Percentiles rank a stretch among this genome's conserved stretches.
Conservation (phyloP, 108 stramenopile genomes). For the Cyclostephanos tholiformis region DNA sequence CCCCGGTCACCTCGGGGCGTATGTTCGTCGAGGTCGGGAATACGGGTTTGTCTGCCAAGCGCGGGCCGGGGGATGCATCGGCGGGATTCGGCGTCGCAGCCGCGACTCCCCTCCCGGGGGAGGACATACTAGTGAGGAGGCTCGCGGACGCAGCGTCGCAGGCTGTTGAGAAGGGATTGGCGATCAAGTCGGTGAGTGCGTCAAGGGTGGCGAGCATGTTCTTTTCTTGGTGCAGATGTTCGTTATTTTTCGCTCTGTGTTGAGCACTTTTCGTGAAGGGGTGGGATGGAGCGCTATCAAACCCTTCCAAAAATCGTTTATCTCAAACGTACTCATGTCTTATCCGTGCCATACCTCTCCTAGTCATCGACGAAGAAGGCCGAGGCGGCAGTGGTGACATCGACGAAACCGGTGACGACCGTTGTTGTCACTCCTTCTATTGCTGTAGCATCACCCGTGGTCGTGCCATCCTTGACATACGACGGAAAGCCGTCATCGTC, state of each 20-base stretch:
- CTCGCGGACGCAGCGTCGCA: constrained; percentile 81
- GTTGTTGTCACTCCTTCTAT: background rate
- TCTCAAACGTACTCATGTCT: background rate
- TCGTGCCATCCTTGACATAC: constrained; percentile 12
- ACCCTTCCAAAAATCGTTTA: background rate
- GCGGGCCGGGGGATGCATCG: constrained; percentile 67
- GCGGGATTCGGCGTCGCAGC: constrained; percentile 67
- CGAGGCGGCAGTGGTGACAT: constrained; percentile 7
- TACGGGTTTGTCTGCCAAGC: constrained; percentile 59
- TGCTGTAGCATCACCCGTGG: background rate
- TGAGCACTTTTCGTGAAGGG: too few relatives aligned
- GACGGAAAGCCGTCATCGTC: constrained; percentile 14
- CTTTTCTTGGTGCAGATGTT: background rate
- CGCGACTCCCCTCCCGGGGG: constrained; percentile 65
- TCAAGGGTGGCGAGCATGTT: constrained; percentile 43
- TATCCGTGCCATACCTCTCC: background rate
- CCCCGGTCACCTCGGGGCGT: constrained; percentile 64
- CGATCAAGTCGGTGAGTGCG: constrained; percentile 56
- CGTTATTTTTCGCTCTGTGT: too few relatives aligned
- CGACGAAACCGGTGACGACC: constrained; percentile 8
- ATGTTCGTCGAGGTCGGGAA: constrained; percentile 63
- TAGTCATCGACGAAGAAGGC: constrained; percentile 44
- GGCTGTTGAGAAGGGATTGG: constrained; percentile 85
- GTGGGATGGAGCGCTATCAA: background rate
- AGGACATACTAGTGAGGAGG: constrained; percentile 72